Evolutionary conservation across 1,284 basidiomycete species (phyloP).

Genomic region (Vanrija sp.): DNA sequence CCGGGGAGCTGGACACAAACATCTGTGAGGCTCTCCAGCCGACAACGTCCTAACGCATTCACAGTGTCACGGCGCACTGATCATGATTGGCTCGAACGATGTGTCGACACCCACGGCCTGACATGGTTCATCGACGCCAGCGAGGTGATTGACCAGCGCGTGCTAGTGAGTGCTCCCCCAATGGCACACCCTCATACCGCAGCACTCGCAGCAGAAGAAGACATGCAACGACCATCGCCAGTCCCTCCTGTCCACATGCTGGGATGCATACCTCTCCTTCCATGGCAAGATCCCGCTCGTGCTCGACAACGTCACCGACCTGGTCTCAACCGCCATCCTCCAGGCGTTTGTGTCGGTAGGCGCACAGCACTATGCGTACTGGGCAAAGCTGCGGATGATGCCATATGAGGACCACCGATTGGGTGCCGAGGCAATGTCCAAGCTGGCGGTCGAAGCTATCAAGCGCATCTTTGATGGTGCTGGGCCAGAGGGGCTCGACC

Average conservation of each 20-base stretch:
- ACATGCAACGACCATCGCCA: slow-evolving; percentile 8
- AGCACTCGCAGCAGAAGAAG: slow-evolving; percentile 7
- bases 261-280: slow-evolving; percentile 11
- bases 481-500: no score
- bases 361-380: slow-evolving; percentile 10
- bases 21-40: no score
- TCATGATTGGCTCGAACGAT: no score
- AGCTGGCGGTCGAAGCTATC: no score
- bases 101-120: slow-evolving; percentile 8
- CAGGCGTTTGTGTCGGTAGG: slow-evolving; percentile 8
- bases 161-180: background rate
- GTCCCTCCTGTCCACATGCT: slow-evolving; percentile 7
- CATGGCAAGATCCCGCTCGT: slow-evolving; percentile 6
- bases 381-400: slow-evolving; percentile 4
- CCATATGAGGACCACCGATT: slow-evolving; percentile 2
- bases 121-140: slow-evolving; percentile 15
- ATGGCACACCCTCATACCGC: background rate
- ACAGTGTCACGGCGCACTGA: no score
- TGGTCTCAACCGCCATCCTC: slow-evolving; percentile 1
- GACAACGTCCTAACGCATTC: no score
- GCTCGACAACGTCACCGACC: slow-evolving; percentile 1
- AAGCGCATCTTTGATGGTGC: no score
- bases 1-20: no score
- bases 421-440: background rate
- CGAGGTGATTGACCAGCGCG: slow-evolving; percentile 8